Percentiles rank a stretch among this genome's conserved stretches.
These are phyloP conservation scores for Pleurotus platypus DNA, from an alignment of 768 basidiomycete genomes.

Conservation along the genomic window DNA sequence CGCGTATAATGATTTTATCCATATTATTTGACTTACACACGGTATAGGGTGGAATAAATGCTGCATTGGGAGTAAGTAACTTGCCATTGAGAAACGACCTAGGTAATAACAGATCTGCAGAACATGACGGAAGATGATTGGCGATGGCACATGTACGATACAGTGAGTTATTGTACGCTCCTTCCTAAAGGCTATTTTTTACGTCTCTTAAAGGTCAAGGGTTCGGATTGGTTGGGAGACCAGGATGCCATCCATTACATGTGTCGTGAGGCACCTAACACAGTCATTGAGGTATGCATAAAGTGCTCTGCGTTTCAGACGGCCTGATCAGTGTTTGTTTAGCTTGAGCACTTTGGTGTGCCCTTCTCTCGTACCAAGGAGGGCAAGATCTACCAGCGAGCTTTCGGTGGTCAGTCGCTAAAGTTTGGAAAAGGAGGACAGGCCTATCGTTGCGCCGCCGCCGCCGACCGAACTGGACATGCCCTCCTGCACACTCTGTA, in stretches of 20 bases:
- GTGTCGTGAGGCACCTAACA: conserved; percentile 94
- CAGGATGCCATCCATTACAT: conserved; percentile 99
- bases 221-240: conserved; percentile 99
- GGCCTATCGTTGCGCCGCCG: conserved; percentile 97
- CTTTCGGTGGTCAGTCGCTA: conserved; percentile 97
- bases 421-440: conserved; percentile 98
- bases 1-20: conserved; percentile 23
- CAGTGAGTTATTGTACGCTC: conserved; percentile 44
- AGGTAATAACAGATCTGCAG: conserved; percentile 29
- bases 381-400: conserved; percentile 99
- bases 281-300: conserved; percentile 78
- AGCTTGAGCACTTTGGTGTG: conserved; percentile 98
- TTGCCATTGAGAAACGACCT: conserved; percentile 6
- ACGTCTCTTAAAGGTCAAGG: conserved; percentile 75
- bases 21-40: conserved; percentile 11
- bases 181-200: neutral
- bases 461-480: conserved; percentile 98
- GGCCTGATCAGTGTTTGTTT: conserved; percentile 6
- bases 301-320: neutral
- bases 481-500: conserved; percentile 98
- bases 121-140: conserved; percentile 99
- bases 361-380: conserved; percentile 98
- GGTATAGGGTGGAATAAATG: conserved; percentile 92
- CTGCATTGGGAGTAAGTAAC: conserved; percentile 80
- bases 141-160: conserved; percentile 99